These are phyloP conservation scores for Calonectria montana DNA, from an alignment of 2,329 filamentous ascomycete genomes.

Conservation along the genomic window DNA sequence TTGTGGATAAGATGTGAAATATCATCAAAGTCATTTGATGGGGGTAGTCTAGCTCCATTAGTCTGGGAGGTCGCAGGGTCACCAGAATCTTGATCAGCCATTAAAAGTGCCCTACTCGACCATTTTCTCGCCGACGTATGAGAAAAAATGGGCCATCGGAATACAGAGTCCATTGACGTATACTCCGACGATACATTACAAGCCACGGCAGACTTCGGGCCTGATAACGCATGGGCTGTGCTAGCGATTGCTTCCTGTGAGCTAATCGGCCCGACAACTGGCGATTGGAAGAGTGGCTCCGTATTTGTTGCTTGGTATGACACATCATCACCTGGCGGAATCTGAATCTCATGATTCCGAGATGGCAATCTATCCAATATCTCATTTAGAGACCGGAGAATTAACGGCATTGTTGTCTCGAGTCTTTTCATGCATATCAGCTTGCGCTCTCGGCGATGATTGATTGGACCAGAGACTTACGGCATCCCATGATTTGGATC, in stretches of 20 bases:
- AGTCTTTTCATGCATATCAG: background rate
- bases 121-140: constrained; percentile 5
- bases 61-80: background rate
- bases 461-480: background rate
- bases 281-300: background rate
- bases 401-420: constrained; percentile 1
- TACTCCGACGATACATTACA: constrained; percentile 3
- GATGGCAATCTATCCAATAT: constrained; percentile 11
- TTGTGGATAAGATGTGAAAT: constrained; percentile 4
- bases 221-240: background rate
- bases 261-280: background rate
- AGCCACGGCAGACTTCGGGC: background rate
- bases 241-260: background rate
- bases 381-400: constrained; percentile 5
- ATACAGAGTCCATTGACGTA: background rate
- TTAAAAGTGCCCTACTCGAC: background rate
- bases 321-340: background rate
- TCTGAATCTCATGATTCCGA: background rate
- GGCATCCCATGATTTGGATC: background rate
- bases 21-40: constrained; percentile 6
- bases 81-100: constrained; percentile 1
- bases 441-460: too few relatives aligned
- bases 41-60: background rate
- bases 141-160: constrained; percentile 13
- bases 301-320: background rate